Evolutionary conservation across 2,329 filamentous ascomycete species (phyloP).

Genomic region (Cladorrhinum sp.): DNA sequence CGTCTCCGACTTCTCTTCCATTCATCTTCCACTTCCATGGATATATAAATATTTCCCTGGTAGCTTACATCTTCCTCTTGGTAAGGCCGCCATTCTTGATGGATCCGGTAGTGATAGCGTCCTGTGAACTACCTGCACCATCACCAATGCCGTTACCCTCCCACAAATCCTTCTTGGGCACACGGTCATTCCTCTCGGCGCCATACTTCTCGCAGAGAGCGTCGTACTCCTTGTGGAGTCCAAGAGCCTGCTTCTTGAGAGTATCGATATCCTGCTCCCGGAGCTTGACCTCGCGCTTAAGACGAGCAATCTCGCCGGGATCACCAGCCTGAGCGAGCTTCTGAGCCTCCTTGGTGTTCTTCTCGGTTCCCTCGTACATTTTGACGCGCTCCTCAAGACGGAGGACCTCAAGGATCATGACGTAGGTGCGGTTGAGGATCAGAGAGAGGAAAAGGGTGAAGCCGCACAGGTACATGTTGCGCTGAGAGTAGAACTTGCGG

Average conservation of each 20-base stretch:
- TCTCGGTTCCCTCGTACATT: constrained; percentile 66
- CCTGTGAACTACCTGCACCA: neutral
- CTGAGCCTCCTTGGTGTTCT: constrained; percentile 62
- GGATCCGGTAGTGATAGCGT: neutral
- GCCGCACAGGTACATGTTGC: constrained; percentile 99
- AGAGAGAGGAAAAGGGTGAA: constrained; percentile 98
- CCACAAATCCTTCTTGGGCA: constrained; percentile 54
- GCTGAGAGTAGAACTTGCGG: constrained; percentile 99
- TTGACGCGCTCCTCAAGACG: constrained; percentile 89
- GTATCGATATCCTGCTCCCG: constrained; percentile 82
- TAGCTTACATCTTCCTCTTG: neutral
- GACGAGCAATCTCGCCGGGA: constrained; percentile 68
- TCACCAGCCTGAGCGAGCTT: constrained; percentile 71
- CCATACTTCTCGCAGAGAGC: constrained; percentile 80
- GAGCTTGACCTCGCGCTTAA: constrained; percentile 69
- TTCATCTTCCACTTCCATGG: neutral
- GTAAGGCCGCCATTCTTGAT: neutral
- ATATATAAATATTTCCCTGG: neutral
- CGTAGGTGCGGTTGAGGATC: constrained; percentile 98
- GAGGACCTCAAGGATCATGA: constrained; percentile 90
- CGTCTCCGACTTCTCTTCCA: neutral
- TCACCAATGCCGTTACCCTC: neutral
- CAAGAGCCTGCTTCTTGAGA: constrained; percentile 88
- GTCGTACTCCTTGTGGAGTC: constrained; percentile 80
- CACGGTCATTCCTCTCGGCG: constrained; percentile 48